These are phyloP conservation scores for Candida sojae DNA, from an alignment of 1,139 yeast genomes.

Conservation along the genomic window DNA sequence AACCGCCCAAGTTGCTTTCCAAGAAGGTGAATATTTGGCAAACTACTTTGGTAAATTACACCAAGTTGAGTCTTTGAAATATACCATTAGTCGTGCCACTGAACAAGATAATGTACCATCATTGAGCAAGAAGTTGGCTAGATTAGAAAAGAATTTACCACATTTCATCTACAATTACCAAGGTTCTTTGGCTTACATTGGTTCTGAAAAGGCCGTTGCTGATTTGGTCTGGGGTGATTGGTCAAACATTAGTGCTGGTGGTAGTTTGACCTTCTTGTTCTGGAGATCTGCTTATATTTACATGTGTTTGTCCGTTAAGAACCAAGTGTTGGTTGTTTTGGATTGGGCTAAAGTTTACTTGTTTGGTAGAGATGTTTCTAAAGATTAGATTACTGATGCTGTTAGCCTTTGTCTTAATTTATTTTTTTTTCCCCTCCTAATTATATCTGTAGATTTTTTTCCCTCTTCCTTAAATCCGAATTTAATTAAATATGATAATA, in stretches of 20 bases:
- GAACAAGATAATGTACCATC: conserved; percentile 40
- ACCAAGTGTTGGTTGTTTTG: conserved; percentile 77
- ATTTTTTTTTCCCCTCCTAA: no score
- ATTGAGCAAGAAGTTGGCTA: conserved; percentile 40
- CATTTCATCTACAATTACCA: conserved; percentile 64
- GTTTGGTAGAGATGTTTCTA: conserved; percentile 85
- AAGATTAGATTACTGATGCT: conserved; percentile 34
- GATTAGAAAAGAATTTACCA: conserved; percentile 50
- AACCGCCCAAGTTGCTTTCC: conserved; percentile 97
- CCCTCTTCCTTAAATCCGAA: no score
- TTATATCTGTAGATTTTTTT: no score
- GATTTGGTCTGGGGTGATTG: conserved; percentile 88
- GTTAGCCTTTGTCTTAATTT: no score
- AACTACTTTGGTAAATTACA: conserved; percentile 68
- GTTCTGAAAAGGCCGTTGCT: conserved; percentile 91
- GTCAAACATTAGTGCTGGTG: conserved; percentile 80
- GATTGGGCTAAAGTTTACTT: conserved; percentile 88
- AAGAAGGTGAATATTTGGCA: conserved; percentile 86
- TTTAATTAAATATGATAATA: no score
- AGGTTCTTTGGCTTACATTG: conserved; percentile 82
- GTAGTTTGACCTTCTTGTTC: conserved; percentile 83
- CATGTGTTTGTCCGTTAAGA: conserved; percentile 89
- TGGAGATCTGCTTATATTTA: conserved; percentile 94
- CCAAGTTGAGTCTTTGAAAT: conserved; percentile 62
- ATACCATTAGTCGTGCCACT: conserved; percentile 28